Conservation (phyloP, 2,329 filamentous ascomycete genomes). For the Aureobasidium sp. region DNA sequence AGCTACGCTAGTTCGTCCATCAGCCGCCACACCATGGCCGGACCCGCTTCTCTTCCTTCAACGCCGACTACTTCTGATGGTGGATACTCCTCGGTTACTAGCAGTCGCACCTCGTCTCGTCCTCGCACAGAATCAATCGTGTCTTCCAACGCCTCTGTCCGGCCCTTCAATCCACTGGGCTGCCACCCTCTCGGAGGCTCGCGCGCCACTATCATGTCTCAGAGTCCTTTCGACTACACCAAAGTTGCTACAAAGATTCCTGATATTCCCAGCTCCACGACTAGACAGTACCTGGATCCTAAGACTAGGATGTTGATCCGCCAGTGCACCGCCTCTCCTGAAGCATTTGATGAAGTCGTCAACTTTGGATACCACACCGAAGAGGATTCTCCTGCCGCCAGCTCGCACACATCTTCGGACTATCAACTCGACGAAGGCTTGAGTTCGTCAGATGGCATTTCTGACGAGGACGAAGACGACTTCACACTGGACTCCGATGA, state of each 20-base stretch:
- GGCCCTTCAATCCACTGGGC: neutral
- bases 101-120: neutral
- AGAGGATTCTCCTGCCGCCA: neutral
- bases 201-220: neutral
- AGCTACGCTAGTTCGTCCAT: neutral
- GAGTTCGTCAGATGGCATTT: constrained; percentile 7
- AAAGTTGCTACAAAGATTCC: neutral
- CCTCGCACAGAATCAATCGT: neutral
- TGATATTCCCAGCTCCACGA: neutral
- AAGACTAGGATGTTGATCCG: constrained; percentile 80
- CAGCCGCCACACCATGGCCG: neutral
- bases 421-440: neutral
- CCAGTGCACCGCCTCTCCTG: constrained; percentile 76
- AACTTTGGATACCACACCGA: constrained; percentile 75
- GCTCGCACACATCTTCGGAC: neutral
- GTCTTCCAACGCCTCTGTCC: neutral
- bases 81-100: neutral
- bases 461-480: constrained; percentile 10
- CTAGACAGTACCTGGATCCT: constrained; percentile 76
- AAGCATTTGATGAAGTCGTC: constrained; percentile 92
- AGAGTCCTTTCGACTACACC: neutral
- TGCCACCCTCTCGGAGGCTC: neutral
- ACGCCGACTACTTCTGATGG: neutral
- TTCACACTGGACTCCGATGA: neutral
- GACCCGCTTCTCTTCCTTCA: neutral